Conservation (phyloP, 2,329 filamentous ascomycete genomes). For the Davidsoniella virescens region DNA sequence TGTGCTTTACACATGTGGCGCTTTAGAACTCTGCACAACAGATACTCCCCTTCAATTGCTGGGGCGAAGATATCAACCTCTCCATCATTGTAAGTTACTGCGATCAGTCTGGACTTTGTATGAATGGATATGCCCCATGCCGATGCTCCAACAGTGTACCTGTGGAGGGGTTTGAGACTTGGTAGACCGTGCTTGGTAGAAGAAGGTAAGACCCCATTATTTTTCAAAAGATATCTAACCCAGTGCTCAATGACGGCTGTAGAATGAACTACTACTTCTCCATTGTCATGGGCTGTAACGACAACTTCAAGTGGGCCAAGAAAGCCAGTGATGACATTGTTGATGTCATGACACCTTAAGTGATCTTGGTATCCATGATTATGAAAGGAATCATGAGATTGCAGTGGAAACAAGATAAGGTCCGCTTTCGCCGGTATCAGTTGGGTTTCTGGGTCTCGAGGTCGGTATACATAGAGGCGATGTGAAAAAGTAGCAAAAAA, state of each 20-base stretch:
- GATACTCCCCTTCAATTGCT: constrained; percentile 14
- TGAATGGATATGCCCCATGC: constrained; percentile 11
- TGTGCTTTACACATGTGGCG: constrained; percentile 1
- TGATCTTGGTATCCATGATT: constrained; percentile 35
- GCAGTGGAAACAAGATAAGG: constrained; percentile 31
- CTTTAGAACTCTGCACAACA: not conserved
- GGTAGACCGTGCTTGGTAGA: not conserved
- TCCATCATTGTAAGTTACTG: constrained; percentile 56
- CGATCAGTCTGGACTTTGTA: constrained; percentile 8
- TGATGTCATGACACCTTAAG: constrained; percentile 42
- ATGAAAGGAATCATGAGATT: constrained; percentile 1
- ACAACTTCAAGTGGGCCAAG: constrained; percentile 56
- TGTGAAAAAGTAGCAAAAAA: constrained; percentile 45
- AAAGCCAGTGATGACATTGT: constrained; percentile 52
- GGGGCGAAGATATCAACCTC: constrained; percentile 37
- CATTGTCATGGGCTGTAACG: constrained; percentile 53
- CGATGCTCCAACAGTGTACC: constrained; percentile 20
- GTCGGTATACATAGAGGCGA: constrained; percentile 40
- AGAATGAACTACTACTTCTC: constrained; percentile 57
- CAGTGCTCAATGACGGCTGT: constrained; percentile 34
- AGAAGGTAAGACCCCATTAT: constrained; percentile 11
- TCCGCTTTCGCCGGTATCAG: constrained; percentile 32
- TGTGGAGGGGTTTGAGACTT: constrained; percentile 42
- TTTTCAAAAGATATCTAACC: constrained; percentile 19
- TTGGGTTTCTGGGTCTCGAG: constrained; percentile 29